Base-by-base conservation (phyloP, 768 basidiomycete genomes). In the Neoboletus brunneissimus region DNA sequence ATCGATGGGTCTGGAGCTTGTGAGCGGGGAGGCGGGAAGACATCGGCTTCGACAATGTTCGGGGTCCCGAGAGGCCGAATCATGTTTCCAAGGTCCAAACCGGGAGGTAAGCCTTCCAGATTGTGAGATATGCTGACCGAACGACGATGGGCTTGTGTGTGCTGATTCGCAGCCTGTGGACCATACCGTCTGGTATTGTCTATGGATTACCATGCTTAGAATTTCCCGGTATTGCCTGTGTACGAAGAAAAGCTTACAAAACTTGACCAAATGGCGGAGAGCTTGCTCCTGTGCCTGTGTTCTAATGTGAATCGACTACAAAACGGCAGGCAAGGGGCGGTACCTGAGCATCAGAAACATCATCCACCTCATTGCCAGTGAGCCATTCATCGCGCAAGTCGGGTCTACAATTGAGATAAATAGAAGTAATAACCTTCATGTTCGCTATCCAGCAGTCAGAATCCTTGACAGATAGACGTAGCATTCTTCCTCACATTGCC, bases 381-480 rank as follows among this genome's bases (percentile, higher is more conserved):
- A 99, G 79, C 97, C 97, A 99, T 67, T 98, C 97, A 71, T 99
- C 97, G 20, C 96, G 83, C 41, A 99, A 80, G 68, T 98, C 96
- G 9, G 97, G 97, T 51, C 97, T 83, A 69, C 95, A 98, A 67
- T 98, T 97, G 55, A 98, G 78, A 72, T 99, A 99, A 61, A 99
- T 98, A 18, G 95, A 87, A 10, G 97, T 99, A 64, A 99, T 98
- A 54, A 98, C 91, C 75, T 99, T 98, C 97, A 99, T 99, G 72
- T 98, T 99, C 22, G 93, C 96, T 98, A 15, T 16, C 40, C 31
- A 67, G 48, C 49, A 32, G 35, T 70, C 42, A 70, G 60, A 48
- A 49, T 32, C 3, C n/a, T 27, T 38, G 34, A 44, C 35, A 32
- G 4, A n/a, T 40, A 25, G 37, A 51, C 22, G 22, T 20, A 54